These are phyloP conservation scores for Chlamydomonas sp. DNA, from an alignment of 139 green algal species.

Conservation along the genomic window DNA sequence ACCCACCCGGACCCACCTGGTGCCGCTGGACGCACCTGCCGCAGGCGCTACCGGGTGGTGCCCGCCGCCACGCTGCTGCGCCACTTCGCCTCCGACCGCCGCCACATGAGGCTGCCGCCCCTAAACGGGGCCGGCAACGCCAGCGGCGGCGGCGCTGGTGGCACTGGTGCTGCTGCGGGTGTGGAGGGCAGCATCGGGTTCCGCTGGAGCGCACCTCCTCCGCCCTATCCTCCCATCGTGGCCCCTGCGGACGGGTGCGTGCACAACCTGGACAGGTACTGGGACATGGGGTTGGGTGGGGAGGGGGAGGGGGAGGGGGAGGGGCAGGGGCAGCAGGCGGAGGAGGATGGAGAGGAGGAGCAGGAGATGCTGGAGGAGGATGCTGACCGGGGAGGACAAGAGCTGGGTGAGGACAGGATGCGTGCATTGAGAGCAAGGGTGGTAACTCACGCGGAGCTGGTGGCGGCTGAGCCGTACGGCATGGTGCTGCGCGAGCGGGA, in stretches of 20 bases:
- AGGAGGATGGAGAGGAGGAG: too few species aligned
- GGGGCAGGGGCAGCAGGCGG: too few species aligned
- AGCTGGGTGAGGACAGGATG: background rate
- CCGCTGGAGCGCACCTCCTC: conserved; percentile 51
- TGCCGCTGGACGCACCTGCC: background rate
- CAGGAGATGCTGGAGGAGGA: background rate
- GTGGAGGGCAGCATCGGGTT: background rate
- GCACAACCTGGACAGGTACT: conserved; percentile 41
- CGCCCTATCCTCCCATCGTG: conserved; percentile 48
- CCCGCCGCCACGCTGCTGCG: conserved; percentile 29
- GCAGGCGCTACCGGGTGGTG: conserved; percentile 55
- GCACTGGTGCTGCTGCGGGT: too few species aligned
- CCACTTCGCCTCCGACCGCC: conserved; percentile 60
- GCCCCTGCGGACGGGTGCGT: conserved; percentile 21
- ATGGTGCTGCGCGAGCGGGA: conserved; percentile 32
- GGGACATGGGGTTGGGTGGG: conserved; percentile 10
- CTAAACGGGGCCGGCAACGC: too few species aligned
- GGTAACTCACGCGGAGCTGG: background rate
- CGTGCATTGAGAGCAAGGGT: background rate
- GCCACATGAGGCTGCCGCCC: conserved; percentile 50
- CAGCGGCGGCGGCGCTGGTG: too few species aligned
- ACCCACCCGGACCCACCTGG: too few species aligned
- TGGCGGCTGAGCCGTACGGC: conserved; percentile 12
- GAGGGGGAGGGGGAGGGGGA: background rate
- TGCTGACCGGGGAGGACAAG: background rate